Evolutionary conservation across 257 asterid genomes (phyloP).

Genomic region (Phtheirospermum japonicum): DNA sequence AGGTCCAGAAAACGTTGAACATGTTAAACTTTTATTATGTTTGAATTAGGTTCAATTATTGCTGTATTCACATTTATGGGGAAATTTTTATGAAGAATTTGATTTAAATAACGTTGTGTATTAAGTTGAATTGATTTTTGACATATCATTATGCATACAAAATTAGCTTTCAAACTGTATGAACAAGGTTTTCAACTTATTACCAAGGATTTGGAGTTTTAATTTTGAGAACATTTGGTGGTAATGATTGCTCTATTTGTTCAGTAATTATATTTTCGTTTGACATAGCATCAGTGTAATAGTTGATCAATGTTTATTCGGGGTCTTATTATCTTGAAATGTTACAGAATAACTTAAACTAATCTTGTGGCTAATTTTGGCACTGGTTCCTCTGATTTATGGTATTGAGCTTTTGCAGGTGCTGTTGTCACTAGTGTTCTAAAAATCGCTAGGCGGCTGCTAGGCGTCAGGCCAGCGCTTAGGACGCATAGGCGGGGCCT

Average conservation of each 20-base stretch:
- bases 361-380: conserved; percentile 2
- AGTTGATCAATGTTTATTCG: conserved; percentile 9
- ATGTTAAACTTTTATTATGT: background rate
- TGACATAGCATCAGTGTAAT: background rate
- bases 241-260: conserved; percentile 3
- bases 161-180: conserved; percentile 9
- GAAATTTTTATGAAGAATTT: conserved; percentile 11
- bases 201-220: conserved; percentile 3
- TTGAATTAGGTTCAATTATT: conserved; percentile 2
- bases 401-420: conserved; percentile 58
- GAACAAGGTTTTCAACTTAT: conserved; percentile 16
- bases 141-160: background rate
- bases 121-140: conserved; percentile 18
- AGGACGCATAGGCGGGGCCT: too few species aligned
- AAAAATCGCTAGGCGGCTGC: too few species aligned
- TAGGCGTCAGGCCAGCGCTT: too few species aligned
- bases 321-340: conserved; percentile 20
- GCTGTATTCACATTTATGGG: conserved; percentile 7
- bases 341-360: background rate
- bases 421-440: conserved; percentile 61
- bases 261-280: background rate
- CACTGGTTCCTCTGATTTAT: conserved; percentile 27
- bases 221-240: conserved; percentile 8
- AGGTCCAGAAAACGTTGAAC: conserved; percentile 8
- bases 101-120: background rate